Evolutionary conservation across 345 rosid genomes (phyloP), one percentile per base, ranked within the genome.

Genomic region (Excoecaria agallocha): DNA sequence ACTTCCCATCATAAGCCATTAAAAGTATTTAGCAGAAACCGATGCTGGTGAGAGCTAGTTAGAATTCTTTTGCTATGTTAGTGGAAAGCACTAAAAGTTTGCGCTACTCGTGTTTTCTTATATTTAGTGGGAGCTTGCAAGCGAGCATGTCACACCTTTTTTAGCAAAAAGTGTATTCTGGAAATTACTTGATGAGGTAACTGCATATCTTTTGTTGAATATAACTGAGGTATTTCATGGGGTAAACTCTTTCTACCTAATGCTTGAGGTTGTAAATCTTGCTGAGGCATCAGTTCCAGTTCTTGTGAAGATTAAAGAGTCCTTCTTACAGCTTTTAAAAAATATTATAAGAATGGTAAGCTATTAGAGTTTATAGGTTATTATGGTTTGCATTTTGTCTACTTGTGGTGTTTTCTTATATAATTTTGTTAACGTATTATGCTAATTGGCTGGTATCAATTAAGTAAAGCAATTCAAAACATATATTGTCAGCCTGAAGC

Each of bases 261-360:
- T 77, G 50, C 77, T 70, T 76, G 79, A 94, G 98, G 98, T 92
- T 81, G 90, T 87, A 74, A 92, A 94, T 90, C 98, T 94, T 78
- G 93, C 92, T 41, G 98, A 94, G 84, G 95, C 94, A 68, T 98
- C 98, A 56, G 86, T 89, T 80, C 93, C 98, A 10, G 66, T 94
- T 66, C 88, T 92, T 73, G 98, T 97, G 77, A 87, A 87, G 79
- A 92, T 94, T 69, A 81, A 84, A 45, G 91, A 87, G 67, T 89
- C 98, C 71, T 94, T 94, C 84, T 83, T 94, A 78, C 89, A 89
- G 82, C 97, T 94, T 81, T 97, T 97, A 13, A 82, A 88, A n/a
- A 97, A 94, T 77, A 91, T 94, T 64, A 76, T 94, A 81, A 87
- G 84, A 39, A 91, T 87, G 91, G 98, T 92, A 87, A 83, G 90